Conservation (phyloP, 2,329 filamentous ascomycete genomes). For the Ascocoryne sarcoides region DNA sequence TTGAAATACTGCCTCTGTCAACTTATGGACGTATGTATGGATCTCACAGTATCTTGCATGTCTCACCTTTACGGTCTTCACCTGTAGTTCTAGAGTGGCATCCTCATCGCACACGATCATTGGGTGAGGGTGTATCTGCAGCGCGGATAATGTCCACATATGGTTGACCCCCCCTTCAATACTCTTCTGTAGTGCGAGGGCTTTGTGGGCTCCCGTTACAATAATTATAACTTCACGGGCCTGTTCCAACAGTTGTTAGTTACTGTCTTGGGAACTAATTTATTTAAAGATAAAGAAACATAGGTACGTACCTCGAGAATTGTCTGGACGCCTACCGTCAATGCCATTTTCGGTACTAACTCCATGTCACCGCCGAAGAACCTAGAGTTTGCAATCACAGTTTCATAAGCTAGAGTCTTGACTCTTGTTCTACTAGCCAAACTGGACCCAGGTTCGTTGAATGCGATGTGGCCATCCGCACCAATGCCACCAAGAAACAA, state of each 20-base stretch:
- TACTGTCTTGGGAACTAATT: no score
- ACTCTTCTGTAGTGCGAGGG: constrained; percentile 68
- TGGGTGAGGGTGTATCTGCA: constrained; percentile 73
- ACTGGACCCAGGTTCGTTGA: constrained; percentile 81
- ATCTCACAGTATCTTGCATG: not conserved
- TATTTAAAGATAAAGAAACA: no score
- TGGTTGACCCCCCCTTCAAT: constrained; percentile 78
- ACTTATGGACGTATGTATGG: constrained; percentile 8
- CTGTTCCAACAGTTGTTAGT: no score
- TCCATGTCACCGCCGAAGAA: constrained; percentile 71
- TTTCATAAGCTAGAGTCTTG: constrained; percentile 82
- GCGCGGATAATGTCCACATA: constrained; percentile 79
- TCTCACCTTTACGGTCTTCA: constrained; percentile 60
- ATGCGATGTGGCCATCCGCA: constrained; percentile 80
- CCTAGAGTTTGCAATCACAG: constrained; percentile 74
- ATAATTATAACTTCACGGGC: constrained; percentile 76
- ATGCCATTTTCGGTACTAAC: constrained; percentile 70
- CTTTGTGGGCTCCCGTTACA: constrained; percentile 73
- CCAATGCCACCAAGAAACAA: constrained; percentile 80
- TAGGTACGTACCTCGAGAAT: constrained; percentile 74
- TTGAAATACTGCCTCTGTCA: constrained; percentile 55
- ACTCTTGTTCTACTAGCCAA: constrained; percentile 70
- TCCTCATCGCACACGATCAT: constrained; percentile 81
- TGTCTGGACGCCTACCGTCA: constrained; percentile 79
- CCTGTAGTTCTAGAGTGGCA: constrained; percentile 61